Percentiles rank a stretch among this genome's conserved stretches.
These are phyloP conservation scores for Monilinia laxa DNA, from an alignment of 2,329 filamentous ascomycete genomes.

Conservation along the genomic window DNA sequence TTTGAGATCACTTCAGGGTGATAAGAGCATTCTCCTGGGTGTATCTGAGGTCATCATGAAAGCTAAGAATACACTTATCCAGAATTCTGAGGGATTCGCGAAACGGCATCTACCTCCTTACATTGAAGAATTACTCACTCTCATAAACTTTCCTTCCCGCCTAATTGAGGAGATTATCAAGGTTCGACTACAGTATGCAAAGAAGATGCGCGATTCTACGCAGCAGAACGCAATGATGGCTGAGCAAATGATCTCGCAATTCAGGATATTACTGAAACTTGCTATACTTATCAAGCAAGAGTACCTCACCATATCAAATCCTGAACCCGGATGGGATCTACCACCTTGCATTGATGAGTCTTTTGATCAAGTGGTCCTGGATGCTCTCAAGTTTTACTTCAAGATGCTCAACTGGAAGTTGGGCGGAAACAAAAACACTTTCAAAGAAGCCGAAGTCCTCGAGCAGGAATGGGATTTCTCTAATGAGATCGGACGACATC, in stretches of 20 bases:
- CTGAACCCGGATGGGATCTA: constrained; percentile 90
- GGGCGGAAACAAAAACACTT: constrained; percentile 96
- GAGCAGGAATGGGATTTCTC: constrained; percentile 99
- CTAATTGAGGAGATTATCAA: constrained; percentile 96
- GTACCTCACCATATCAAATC: constrained; percentile 78
- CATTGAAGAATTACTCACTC: constrained; percentile 89
- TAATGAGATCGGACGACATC: constrained; percentile 84
- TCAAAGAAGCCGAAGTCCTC: constrained; percentile 96
- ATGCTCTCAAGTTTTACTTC: constrained; percentile 96
- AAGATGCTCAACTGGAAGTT: constrained; percentile 98
- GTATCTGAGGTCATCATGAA: constrained; percentile 88
- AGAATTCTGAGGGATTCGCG: constrained; percentile 79
- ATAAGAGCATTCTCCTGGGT: constrained; percentile 80
- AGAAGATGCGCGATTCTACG: constrained; percentile 91
- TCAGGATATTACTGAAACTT: constrained; percentile 87
- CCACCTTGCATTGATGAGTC: constrained; percentile 96
- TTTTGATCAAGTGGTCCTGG: constrained; percentile 87
- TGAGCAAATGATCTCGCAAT: constrained; percentile 96
- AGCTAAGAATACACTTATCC: constrained; percentile 86
- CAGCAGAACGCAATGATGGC: constrained; percentile 92
- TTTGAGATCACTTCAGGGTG: constrained; percentile 84
- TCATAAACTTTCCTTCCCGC: constrained; percentile 96
- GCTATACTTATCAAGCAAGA: constrained; percentile 91
- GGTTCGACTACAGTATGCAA: constrained; percentile 85
- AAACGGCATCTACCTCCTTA: constrained; percentile 92